Evolutionary conservation across 176 grass and related monocot species (phyloP), one percentile per base, ranked within the genome.

Genomic region (Bolboschoenus planiculmis): DNA sequence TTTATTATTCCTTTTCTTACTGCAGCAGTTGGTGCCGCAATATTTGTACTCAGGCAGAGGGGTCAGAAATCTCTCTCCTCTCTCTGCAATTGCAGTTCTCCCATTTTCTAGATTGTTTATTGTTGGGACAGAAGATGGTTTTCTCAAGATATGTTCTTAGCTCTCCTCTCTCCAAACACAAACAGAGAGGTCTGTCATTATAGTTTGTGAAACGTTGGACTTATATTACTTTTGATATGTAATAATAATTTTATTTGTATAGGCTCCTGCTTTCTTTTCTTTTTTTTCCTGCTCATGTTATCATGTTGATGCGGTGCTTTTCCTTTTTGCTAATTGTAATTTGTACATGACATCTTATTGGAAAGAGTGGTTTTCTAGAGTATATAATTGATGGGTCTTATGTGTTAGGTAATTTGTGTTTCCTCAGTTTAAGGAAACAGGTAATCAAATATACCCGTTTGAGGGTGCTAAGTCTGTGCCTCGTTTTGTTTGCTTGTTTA

Each of bases 71-170:
- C 40, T 94, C 27, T 98, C 92, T 40, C 68, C 88, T 81, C 86
- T 98, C 81, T 95, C 95, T 23, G 85, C 88, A 14, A 95, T 98
- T 63, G 80, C 55, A 35, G 91, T 94, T 83, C 95, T 98, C 89
- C 95, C 87, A 34, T 87, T 88, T 83, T 98, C 95, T 75, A 91
- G 92, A 85, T 91, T 98, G 79, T 93, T 98, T 85, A 57, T 98
- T 34, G 90, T 93, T 83, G 95, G 95, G 81, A 98, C 95, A 21
- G 95, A 95, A 83, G 92, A 98, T 84, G 92, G 95, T 43, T 93
- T 92, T 83, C 84, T 98, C 64, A 98, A 95, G 88, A 87, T 98
- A 30, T 95, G 92, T 86, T 91, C 90, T 46, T 98, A 98, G 88
- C 46, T 58, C 74, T 11, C 70, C 42, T 68, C 65, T 20, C 35